A percentile compares a stretch with the other conserved stretches of the same genome.
Conservation (phyloP, 805 yeast species). For the Metschnikowia kofuensis region DNA sequence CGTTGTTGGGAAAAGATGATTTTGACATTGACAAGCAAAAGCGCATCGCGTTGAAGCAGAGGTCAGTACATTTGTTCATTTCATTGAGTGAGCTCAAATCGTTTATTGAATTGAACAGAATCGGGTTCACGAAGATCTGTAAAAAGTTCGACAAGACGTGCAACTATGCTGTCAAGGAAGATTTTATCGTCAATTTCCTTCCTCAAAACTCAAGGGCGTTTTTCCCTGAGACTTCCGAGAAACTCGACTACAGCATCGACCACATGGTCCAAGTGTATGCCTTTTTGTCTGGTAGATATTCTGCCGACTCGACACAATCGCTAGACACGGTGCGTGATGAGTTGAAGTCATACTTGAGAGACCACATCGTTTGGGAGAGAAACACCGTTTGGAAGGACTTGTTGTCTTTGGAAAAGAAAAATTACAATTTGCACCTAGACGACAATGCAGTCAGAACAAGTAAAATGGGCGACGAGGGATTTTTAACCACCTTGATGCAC, state of each 20-base stretch:
- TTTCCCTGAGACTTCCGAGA: constrained; percentile 28
- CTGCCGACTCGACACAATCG: constrained; percentile 49
- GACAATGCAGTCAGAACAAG: constrained; percentile 15
- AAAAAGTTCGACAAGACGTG: constrained; percentile 90
- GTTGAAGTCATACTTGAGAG: constrained; percentile 61
- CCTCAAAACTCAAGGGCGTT: constrained; percentile 56
- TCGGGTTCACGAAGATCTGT: constrained; percentile 86
- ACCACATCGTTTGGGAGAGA: constrained; percentile 95
- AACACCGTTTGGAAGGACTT: constrained; percentile 97
- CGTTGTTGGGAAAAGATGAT: constrained; percentile 27
- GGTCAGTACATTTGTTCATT: constrained; percentile 66
- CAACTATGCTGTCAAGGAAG: constrained; percentile 55
- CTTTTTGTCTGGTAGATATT: constrained; percentile 28
- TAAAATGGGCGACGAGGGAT: constrained; percentile 21
- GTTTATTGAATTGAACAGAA: constrained; percentile 75
- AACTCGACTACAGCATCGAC: constrained; percentile 52
- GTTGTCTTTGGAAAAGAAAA: constrained; percentile 57
- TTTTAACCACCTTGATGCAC: constrained; percentile 10
- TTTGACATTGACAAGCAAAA: constrained; percentile 29
- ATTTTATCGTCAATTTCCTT: constrained; percentile 49
- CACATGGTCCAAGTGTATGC: constrained; percentile 56
- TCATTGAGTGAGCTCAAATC: constrained; percentile 79
- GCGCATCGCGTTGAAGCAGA: constrained; percentile 62
- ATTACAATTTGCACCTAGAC: constrained; percentile 19
- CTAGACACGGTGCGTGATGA: constrained; percentile 43